Conservation (phyloP, 768 basidiomycete genomes). For the Leucosporidium yakuticum region DNA sequence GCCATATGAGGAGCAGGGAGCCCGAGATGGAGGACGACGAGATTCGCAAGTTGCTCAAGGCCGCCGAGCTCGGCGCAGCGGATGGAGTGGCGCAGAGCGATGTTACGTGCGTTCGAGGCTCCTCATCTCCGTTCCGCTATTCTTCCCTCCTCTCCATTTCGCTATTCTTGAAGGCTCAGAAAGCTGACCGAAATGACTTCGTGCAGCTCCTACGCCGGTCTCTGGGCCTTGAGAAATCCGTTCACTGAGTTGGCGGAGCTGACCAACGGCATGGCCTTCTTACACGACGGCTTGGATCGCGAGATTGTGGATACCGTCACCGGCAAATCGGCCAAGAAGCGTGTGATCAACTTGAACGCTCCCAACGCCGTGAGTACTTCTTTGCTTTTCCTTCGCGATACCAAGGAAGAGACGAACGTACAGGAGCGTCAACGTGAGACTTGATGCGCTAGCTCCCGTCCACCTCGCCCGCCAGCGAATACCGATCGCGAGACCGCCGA, state of each 20-base stretch:
- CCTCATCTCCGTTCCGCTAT: background rate
- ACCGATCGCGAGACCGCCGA: no score
- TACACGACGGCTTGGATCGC: conserved; percentile 26
- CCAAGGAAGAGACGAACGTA: conserved; percentile 4
- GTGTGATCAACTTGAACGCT: conserved; percentile 10
- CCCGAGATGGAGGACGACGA: conserved; percentile 24
- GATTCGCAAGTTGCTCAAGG: conserved; percentile 19
- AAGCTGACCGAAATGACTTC: background rate
- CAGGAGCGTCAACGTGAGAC: no score
- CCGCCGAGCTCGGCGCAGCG: conserved; percentile 25
- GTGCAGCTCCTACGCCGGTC: conserved; percentile 24
- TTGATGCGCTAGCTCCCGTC: no score
- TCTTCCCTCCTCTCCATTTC: background rate
- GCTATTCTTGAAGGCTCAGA: no score
- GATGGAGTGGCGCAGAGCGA: conserved; percentile 18
- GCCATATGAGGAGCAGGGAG: conserved; percentile 21
- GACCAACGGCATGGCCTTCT: conserved; percentile 24
- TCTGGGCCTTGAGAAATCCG: conserved; percentile 26
- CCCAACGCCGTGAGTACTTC: background rate
- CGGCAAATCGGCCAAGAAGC: conserved; percentile 10
- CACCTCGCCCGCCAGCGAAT: no score
- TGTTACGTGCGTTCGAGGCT: conserved; percentile 24
- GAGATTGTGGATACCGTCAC: conserved; percentile 24
- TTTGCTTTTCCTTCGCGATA: no score
- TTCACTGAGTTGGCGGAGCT: conserved; percentile 31